Evolutionary conservation across 129 eudicot genomes (phyloP).

Genomic region (Ambrosia artemisiifolia): DNA sequence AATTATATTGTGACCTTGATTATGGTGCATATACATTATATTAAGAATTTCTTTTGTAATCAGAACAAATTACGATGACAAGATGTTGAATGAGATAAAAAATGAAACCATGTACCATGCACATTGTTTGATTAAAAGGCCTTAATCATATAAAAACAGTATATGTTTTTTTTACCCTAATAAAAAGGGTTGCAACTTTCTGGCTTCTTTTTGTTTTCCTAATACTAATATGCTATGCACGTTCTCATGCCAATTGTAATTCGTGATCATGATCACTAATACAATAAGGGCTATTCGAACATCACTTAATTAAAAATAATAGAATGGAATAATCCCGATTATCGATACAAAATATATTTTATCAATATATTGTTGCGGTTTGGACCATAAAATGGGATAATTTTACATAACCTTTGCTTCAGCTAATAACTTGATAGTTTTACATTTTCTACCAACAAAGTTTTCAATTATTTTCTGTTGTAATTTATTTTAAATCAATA

Average conservation of each 20-base stretch:
- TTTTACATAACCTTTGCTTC: too few relatives aligned
- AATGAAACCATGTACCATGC: neutral
- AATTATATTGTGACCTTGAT: neutral
- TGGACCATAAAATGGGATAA: too few relatives aligned
- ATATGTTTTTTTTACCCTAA: neutral
- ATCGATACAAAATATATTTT: neutral
- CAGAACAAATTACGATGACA: neutral
- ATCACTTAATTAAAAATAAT: slow-evolving; percentile 1
- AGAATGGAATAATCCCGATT: slow-evolving; percentile 14
- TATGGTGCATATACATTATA: neutral
- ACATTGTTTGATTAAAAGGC: neutral
- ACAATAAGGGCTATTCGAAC: slow-evolving; percentile 5
- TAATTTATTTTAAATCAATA: too few relatives aligned
- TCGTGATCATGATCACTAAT: slow-evolving; percentile 8
- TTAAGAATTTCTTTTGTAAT: neutral
- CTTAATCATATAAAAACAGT: neutral
- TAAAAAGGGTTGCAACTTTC: slow-evolving; percentile 23
- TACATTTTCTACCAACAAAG: too few relatives aligned
- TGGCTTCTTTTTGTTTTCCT: neutral
- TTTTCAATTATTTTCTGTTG: too few relatives aligned
- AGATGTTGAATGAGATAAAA: neutral
- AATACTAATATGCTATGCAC: slow-evolving; percentile 19
- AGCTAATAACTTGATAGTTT: too few relatives aligned
- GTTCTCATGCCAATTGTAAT: slow-evolving; percentile 10
- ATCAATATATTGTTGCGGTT: neutral